These are phyloP conservation scores for Nectriaceae sp. DNA, from an alignment of 2,329 filamentous ascomycete species.

Conservation along the genomic window DNA sequence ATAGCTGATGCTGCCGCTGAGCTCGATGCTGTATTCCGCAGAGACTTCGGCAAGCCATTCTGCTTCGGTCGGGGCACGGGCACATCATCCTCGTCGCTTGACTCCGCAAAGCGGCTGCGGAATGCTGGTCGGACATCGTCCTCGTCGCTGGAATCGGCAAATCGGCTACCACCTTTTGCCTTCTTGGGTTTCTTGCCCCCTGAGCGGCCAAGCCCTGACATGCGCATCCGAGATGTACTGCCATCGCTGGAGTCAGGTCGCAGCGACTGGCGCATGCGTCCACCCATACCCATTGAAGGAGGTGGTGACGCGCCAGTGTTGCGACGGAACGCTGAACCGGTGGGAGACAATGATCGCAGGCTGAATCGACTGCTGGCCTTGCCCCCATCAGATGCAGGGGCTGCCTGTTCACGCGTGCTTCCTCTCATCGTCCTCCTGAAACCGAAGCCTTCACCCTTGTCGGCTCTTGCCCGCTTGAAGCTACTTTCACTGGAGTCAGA, in stretches of 20 bases:
- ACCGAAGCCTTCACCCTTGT: slow-evolving; percentile 49
- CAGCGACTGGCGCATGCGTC: slow-evolving; percentile 48
- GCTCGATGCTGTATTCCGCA: slow-evolving; percentile 31
- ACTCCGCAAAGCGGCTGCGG: slow-evolving; percentile 68
- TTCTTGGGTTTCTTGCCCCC: slow-evolving; percentile 38
- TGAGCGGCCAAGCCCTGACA: slow-evolving; percentile 46
- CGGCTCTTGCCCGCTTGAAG: slow-evolving; percentile 67
- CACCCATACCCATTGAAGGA: slow-evolving; percentile 37
- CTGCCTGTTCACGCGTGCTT: slow-evolving; percentile 22
- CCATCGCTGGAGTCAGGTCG: slow-evolving; percentile 43
- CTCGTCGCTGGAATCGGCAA: slow-evolving; percentile 74
- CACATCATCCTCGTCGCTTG: slow-evolving; percentile 64
- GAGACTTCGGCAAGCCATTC: slow-evolving; percentile 38
- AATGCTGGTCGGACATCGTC: slow-evolving; percentile 33
- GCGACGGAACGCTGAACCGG: slow-evolving; percentile 54
- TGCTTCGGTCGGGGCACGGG: slow-evolving; percentile 22
- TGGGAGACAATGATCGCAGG: slow-evolving; percentile 70
- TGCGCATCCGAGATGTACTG: slow-evolving; percentile 38
- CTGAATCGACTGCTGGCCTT: slow-evolving; percentile 63
- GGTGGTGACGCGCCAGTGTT: slow-evolving; percentile 38
- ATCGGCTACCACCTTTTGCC: slow-evolving; percentile 56
- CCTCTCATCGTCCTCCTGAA: slow-evolving; percentile 76
- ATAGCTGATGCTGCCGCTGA: slow-evolving; percentile 39
- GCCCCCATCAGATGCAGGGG: slow-evolving; percentile 30
- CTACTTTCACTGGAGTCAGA: slow-evolving; percentile 78